Evolutionary conservation across 805 yeast genomes (phyloP).

Genomic region (Suhomyces xylopsoci): DNA sequence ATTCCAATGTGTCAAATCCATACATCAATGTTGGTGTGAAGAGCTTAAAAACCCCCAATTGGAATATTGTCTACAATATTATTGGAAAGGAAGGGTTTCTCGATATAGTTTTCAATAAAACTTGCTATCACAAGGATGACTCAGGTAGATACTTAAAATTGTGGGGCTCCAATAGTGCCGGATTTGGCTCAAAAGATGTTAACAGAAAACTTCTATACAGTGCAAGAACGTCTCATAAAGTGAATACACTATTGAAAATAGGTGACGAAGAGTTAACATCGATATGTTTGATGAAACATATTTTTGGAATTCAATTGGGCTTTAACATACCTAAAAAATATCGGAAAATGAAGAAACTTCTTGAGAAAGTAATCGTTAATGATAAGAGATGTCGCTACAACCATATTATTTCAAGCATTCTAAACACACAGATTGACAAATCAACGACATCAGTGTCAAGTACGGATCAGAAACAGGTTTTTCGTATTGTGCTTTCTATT

Average conservation of each 20-base stretch:
- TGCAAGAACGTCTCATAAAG: background rate
- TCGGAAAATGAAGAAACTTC: constrained; percentile 14
- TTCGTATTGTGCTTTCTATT: constrained; percentile 41
- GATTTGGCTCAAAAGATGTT: background rate
- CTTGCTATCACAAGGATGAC: constrained; percentile 22
- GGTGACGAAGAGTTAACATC: background rate
- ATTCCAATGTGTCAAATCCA: constrained; percentile 21
- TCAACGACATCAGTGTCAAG: constrained; percentile 29
- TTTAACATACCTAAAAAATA: constrained; percentile 8
- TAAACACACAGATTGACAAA: constrained; percentile 17
- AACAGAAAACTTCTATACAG: background rate
- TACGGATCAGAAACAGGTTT: constrained; percentile 32
- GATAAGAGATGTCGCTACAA: constrained; percentile 21
- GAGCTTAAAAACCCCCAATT: constrained; percentile 39
- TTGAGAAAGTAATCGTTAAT: constrained; percentile 23
- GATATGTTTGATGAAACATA: background rate
- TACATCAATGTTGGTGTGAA: constrained; percentile 31
- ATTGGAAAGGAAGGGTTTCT: constrained; percentile 43
- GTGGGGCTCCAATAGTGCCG: constrained; percentile 18
- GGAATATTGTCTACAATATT: constrained; percentile 40
- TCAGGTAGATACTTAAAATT: constrained; percentile 18
- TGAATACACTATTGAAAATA: background rate
- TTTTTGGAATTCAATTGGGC: background rate
- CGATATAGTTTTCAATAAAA: constrained; percentile 33
- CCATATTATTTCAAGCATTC: constrained; percentile 30